Evolutionary conservation across 106 monocot species (phyloP), one percentile per base, ranked within the genome.

Genomic region (Apostasia shenzhenica): DNA sequence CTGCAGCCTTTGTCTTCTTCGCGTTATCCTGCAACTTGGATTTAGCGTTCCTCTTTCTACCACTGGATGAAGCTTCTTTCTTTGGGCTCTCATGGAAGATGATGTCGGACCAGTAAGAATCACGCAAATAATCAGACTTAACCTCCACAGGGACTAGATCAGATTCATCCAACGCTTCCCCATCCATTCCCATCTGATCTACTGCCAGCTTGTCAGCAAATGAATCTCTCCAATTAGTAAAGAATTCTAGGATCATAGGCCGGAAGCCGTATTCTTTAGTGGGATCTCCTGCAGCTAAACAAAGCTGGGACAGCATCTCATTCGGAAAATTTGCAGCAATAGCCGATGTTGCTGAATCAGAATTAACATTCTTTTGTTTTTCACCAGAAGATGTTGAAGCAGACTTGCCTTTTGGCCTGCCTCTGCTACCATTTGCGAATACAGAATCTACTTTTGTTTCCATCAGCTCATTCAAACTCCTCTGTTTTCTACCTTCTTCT

Each of bases 261-360:
- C 70, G 64, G 59, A 76, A 78, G 58, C 48, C 54, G 48, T 78
- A 42, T 54, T 54, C 62, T 14, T 66, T 54, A 40, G 64, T 55
- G 43, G 85, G 89, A 69, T 80, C 72, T 42, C 14, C 50, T 57
- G 89, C 89, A 41, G 67, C 68, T 14, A 75, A 46, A 63, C 72
- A 80, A 14, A 99, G 87, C 66, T 87, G 86, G 64, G 83, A 85
- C 10, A 89, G 71, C 69, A 89, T 67, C 76, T 87, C 86, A 57
- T 75, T 55, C n/a, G 85, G 61, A 58, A 14, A 47, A 65, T 46
- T 5, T 65, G 14, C 65, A 48, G 77, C 73, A 3, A n/a, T 7
- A 65, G 56, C 2, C 54, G 43, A 4, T 63, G 13, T 56, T 55
- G 2, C 13, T 58, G 62, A 73, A 74, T 53, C 76, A 37, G 51